Conservation (phyloP, 306 rosid species). For the Cyamopsis tetragonoloba region DNA sequence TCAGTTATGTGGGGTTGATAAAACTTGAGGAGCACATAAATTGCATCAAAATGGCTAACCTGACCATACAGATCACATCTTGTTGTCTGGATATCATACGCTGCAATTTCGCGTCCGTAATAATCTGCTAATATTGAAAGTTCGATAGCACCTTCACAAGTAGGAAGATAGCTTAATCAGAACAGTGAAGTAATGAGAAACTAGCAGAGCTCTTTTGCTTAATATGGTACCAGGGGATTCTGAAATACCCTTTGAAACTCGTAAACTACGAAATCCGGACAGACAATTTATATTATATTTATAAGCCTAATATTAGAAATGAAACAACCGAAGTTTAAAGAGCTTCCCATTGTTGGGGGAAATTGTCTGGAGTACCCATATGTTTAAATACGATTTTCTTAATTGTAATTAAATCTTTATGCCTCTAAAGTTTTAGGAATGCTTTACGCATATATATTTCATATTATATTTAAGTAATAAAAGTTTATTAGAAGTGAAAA, state of each 20-base stretch:
- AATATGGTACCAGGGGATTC: background rate
- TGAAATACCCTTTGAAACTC: conserved; percentile 10
- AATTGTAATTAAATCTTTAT: background rate
- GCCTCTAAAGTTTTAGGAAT: background rate
- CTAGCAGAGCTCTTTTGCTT: background rate
- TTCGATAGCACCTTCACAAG: conserved; percentile 85
- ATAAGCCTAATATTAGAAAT: background rate
- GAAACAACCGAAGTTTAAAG: conserved; percentile 13
- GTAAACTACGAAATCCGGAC: conserved; percentile 7
- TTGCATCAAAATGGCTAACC: conserved; percentile 44
- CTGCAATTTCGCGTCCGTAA: conserved; percentile 92
- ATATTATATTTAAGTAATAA: background rate
- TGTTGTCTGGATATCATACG: conserved; percentile 88
- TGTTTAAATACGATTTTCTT: background rate
- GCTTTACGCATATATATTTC: background rate
- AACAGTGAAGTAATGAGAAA: conserved; percentile 7
- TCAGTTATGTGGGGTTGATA: conserved; percentile 28
- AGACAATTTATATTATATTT: conserved; percentile 14
- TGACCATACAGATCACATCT: conserved; percentile 96
- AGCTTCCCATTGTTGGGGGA: background rate
- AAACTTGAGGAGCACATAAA: conserved; percentile 14
- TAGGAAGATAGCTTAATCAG: conserved; percentile 24
- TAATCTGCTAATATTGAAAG: conserved; percentile 83
- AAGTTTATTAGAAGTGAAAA: background rate
- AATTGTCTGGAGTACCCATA: conserved; percentile 1